Base-by-base conservation (phyloP, 225 moss, liverwort and hornwort species). In the Physcomitrellopsis africana region DNA sequence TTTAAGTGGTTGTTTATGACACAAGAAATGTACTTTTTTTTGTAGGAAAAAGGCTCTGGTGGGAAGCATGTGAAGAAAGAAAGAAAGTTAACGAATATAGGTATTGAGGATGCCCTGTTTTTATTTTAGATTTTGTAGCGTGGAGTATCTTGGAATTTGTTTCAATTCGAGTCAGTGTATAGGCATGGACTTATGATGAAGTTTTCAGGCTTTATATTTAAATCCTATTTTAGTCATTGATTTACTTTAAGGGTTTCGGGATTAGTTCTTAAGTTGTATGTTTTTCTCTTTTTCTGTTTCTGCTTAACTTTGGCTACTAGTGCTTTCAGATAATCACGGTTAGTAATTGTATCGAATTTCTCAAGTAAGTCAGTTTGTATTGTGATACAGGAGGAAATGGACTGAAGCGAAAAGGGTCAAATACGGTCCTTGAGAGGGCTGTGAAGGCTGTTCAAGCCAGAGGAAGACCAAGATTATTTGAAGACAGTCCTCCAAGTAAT, bases 391-490 rank as follows among this genome's bases (percentile, higher is more conserved):
- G 84, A 75, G 89, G 89, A 60, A 57, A 77, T 63, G 93, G 92
- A 72, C 67, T 89, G 67, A 96, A 94, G 85, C 87, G 89, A 22
- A 96, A 96, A 76, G 96, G 93, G 5, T 72, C 87, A 14, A 81
- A 68, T 1, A 81, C 89, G 6, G 71, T 89, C 9, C 84, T 90
- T 9, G 92, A 96, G 81, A 81, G 92, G 75, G 96, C 93, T 20
- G 92, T 89, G n/a, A 96, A 96, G 84, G 90, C 93, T 81, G 92
- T 93, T 63, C 87, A 90, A 48, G 85, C 93, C 14, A 89, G 92
- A 81, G 89, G 89, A 65, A 85, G 85, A 56, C 88, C 88, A 78
- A 82, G 78, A 55, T 60, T 85, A 7, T 5, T 55, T 7, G 63
- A 64, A 9, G 85, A 81, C 41, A 88, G 76, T 73, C 82, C 49